phyloP scores from a whole-genome alignment of 2,329 filamentous ascomycete genomes.

The Ampelomyces quisqualis region DNA sequence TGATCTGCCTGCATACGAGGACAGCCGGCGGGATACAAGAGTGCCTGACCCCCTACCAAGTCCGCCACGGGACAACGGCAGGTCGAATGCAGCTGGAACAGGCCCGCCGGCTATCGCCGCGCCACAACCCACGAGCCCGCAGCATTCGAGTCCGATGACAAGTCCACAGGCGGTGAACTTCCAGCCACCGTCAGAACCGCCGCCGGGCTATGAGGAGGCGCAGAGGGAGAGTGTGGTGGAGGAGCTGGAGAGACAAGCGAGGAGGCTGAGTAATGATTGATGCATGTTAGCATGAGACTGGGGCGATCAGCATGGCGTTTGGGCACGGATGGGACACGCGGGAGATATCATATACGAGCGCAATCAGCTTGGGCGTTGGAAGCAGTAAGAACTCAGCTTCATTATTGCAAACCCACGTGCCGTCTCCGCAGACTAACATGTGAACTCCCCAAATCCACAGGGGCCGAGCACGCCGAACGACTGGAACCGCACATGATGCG shows the following conservation, averaged over 20 bases:
- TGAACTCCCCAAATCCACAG: too few relatives aligned
- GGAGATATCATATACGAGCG: too few relatives aligned
- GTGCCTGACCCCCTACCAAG: constrained; percentile 36
- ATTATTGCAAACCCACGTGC: too few relatives aligned
- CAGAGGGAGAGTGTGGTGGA: constrained; percentile 77
- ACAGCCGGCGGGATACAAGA: constrained; percentile 48
- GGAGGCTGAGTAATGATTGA: constrained; percentile 14
- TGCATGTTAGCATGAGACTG: constrained; percentile 4
- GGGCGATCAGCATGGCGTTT: constrained; percentile 33
- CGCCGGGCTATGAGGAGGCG: constrained; percentile 88
- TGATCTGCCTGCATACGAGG: constrained; percentile 84
- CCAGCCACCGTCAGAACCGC: constrained; percentile 68
- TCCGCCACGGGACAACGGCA: constrained; percentile 15
- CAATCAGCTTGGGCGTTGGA: too few relatives aligned
- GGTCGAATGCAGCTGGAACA: constrained; percentile 13
- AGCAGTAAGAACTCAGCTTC: too few relatives aligned
- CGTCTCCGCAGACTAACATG: too few relatives aligned
- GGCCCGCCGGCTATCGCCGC: constrained; percentile 20
- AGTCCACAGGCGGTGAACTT: constrained; percentile 40
- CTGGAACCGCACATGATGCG: too few relatives aligned
- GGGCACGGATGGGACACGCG: constrained; percentile 2
- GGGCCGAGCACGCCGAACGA: too few relatives aligned
- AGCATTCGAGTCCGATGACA: constrained; percentile 32
- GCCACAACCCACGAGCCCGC: constrained; percentile 22
- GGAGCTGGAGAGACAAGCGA: constrained; percentile 60